Evolutionary conservation across 345 rosid genomes (phyloP).

Genomic region (Citrus reticulata): DNA sequence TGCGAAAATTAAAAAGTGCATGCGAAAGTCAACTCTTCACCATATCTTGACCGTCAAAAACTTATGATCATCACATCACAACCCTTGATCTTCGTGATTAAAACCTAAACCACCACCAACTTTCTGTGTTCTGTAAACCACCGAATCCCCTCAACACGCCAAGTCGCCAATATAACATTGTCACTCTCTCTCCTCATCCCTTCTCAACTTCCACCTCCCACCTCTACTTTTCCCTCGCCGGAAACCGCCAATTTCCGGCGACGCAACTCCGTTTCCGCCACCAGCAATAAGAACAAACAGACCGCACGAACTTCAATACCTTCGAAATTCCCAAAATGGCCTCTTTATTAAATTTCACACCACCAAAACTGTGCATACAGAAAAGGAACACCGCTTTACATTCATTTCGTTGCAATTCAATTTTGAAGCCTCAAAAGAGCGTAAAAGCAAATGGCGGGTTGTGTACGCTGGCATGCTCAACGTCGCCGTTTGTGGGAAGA

Average conservation of each 20-base stretch:
- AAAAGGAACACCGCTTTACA: slow-evolving; percentile 3
- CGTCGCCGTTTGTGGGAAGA: slow-evolving; percentile 67
- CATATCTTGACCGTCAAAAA: neutral
- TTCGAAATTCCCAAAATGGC: slow-evolving; percentile 29
- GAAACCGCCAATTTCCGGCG: slow-evolving; percentile 26
- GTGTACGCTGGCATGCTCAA: slow-evolving; percentile 52
- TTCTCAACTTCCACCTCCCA: slow-evolving; percentile 17
- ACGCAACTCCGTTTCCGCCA: neutral
- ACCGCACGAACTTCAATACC: neutral
- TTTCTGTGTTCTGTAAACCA: neutral
- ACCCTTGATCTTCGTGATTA: neutral
- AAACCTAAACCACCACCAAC: neutral
- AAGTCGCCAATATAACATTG: neutral
- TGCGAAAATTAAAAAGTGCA: neutral
- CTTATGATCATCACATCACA: neutral
- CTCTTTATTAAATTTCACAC: slow-evolving; percentile 19
- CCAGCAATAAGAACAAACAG: neutral
- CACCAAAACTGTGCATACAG: slow-evolving; percentile 15
- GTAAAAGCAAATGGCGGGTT: slow-evolving; percentile 19
- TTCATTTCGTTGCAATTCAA: slow-evolving; percentile 7
- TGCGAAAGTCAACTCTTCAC: too few species aligned
- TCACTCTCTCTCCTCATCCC: slow-evolving; percentile 16
- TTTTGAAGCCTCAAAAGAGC: neutral
- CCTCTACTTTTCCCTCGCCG: slow-evolving; percentile 22
- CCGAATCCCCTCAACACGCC: neutral